Base-by-base conservation (phyloP, 2,329 filamentous ascomycete genomes). In the Dendrostoma leiphaemia region DNA sequence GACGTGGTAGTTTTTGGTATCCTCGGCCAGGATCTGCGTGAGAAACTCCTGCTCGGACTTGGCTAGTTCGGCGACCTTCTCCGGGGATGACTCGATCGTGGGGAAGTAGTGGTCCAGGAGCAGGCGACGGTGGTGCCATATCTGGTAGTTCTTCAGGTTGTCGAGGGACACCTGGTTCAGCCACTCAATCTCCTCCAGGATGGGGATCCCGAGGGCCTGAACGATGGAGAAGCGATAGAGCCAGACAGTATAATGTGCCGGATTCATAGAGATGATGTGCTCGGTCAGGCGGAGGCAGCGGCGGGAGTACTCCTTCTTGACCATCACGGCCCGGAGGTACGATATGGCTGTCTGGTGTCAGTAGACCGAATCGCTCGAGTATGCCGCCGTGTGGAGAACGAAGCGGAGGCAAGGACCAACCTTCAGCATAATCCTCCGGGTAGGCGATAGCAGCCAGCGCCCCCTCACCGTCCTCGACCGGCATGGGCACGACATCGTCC, bases 171-270 rank as follows among this genome's bases (percentile, higher is more conserved):
- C 85, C 10, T 84, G 77, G 71, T 97, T 95, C 48, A 99, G 79
- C 91, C 93, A 99, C 40, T 77, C 74, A 44, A 97, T 78, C 71
- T 99, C 94, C 56, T 86, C 80, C 2, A 77, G 72, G 41, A 94
- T 75, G 51, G 85, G 75, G 45, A 86, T 79, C 45, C 81, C 71
- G 24, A 96, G 77, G 3, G 83, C 78, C 60, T 87, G 81, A 46
- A 97, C 74, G 50, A 88, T 89, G 65, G 87, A 84, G 62, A 92
- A 91, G 58, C 94, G 89, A 77, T 96, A 99, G 21, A 97, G 84
- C 94, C 94, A 99, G 58, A 97, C 93, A 15, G 94, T 99, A 75
- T 99, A 99, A 75, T 99, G 94, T 1, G 94, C 92, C 15, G 94
- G 90, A 71, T 99, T 99, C 81, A 97, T 85, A 57, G 79, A 78